Evolutionary conservation across 1,284 basidiomycete species (phyloP).

Genomic region (Leccinum fuscescens): DNA sequence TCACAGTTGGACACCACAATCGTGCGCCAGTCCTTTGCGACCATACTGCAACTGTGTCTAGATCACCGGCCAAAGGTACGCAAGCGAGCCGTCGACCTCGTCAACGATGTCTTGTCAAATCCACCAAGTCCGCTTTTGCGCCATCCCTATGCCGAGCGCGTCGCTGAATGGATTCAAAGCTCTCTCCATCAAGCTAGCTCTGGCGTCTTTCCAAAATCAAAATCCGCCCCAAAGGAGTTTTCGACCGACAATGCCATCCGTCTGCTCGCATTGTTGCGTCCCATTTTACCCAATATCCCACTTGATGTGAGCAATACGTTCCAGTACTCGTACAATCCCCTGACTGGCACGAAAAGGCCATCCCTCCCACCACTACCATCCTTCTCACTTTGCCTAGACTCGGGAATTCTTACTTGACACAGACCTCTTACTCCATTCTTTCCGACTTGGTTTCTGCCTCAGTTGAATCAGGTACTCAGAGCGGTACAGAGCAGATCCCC

Average conservation of each 20-base stretch:
- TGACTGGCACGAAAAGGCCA: slow-evolving; percentile 46
- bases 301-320: slow-evolving; percentile 50
- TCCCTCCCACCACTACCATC: slow-evolving; percentile 65
- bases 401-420: slow-evolving; percentile 82
- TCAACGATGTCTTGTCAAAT: slow-evolving; percentile 70
- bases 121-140: slow-evolving; percentile 74
- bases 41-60: slow-evolving; percentile 77
- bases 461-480: slow-evolving; percentile 36
- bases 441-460: slow-evolving; percentile 68
- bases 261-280: slow-evolving; percentile 73
- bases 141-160: slow-evolving; percentile 85
- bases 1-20: slow-evolving; percentile 67
- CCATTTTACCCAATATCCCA: slow-evolving; percentile 61
- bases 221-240: slow-evolving; percentile 54
- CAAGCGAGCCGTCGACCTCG: slow-evolving; percentile 84
- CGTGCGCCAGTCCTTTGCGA: slow-evolving; percentile 75
- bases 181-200: slow-evolving; percentile 68
- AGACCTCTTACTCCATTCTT: slow-evolving; percentile 78
- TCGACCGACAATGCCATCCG: slow-evolving; percentile 78
- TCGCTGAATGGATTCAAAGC: slow-evolving; percentile 75
- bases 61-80: slow-evolving; percentile 94
- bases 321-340: slow-evolving; percentile 9
- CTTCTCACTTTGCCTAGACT: slow-evolving; percentile 79
- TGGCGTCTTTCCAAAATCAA: slow-evolving; percentile 58
- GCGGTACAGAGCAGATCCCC: slow-evolving; percentile 58